A percentile compares a stretch with the other conserved stretches of the same genome.
Conservation (phyloP, 2,329 filamentous ascomycete genomes). For the Beauveria brongniartii region DNA sequence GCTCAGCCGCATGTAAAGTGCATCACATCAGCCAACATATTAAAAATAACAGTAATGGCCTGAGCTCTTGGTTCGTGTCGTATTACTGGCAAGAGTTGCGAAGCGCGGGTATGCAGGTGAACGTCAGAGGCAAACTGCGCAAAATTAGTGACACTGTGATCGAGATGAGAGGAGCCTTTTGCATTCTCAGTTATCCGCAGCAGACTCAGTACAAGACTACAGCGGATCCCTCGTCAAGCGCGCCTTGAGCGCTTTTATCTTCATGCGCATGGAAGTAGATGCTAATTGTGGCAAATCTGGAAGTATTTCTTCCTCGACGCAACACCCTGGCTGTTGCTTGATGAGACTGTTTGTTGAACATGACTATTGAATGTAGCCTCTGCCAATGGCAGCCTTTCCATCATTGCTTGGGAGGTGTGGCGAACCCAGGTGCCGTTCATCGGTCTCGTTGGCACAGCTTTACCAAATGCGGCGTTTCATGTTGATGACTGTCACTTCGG, state of each 20-base stretch:
- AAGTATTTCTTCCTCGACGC: too few relatives aligned
- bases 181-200: not conserved
- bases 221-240: not conserved
- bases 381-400: too few relatives aligned
- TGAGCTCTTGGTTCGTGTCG: too few relatives aligned
- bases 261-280: not conserved
- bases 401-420: too few relatives aligned
- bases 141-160: not conserved
- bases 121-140: not conserved
- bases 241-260: not conserved
- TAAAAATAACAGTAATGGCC: not conserved
- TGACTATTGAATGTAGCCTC: too few relatives aligned
- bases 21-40: not conserved
- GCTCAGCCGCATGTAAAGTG: not conserved
- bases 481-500: conserved; percentile 1
- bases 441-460: not conserved
- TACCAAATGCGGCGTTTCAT: not conserved
- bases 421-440: not conserved
- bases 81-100: too few relatives aligned
- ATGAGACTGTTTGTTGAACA: too few relatives aligned
- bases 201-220: not conserved
- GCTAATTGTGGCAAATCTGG: too few relatives aligned
- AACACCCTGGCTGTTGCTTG: too few relatives aligned
- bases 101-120: not conserved
- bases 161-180: not conserved